Percentiles rank a stretch among this genome's conserved stretches.
Evolutionary conservation across 441 rosid genomes (phyloP).

Genomic region (Pelargonium hybrid): DNA sequence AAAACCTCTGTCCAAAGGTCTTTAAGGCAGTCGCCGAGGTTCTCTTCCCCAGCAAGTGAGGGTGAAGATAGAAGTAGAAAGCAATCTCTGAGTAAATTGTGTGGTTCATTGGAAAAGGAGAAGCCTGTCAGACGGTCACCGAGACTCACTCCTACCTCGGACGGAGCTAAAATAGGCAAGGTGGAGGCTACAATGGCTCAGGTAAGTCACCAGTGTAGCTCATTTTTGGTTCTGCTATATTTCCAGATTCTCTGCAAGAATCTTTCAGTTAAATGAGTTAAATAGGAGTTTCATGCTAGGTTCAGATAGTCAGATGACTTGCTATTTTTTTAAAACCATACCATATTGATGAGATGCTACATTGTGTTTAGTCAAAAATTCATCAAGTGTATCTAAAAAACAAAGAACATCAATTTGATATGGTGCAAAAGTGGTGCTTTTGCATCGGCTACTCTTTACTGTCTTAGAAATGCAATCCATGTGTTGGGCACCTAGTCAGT

Average conservation of each 20-base stretch:
- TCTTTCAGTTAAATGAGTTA: background rate
- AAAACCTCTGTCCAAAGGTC: background rate
- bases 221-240: background rate
- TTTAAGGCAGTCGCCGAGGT: constrained; percentile 1
- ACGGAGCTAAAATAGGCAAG: background rate
- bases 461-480: background rate
- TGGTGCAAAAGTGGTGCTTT: background rate
- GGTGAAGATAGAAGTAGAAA: background rate
- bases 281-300: background rate
- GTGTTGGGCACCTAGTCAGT: background rate
- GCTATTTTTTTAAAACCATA: background rate
- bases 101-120: background rate
- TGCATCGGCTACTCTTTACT: background rate
- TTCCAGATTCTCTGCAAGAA: background rate
- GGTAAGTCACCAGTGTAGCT: background rate
- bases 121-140: background rate
- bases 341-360: background rate
- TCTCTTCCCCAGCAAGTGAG: constrained; percentile 5
- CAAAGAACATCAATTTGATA: background rate
- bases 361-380: background rate
- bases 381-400: background rate
- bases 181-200: background rate
- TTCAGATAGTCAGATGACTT: background rate
- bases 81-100: background rate
- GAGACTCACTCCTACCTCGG: background rate